These are phyloP conservation scores for Dichomitus squalens DNA, from an alignment of 1,284 basidiomycete species.

Conservation along the genomic window DNA sequence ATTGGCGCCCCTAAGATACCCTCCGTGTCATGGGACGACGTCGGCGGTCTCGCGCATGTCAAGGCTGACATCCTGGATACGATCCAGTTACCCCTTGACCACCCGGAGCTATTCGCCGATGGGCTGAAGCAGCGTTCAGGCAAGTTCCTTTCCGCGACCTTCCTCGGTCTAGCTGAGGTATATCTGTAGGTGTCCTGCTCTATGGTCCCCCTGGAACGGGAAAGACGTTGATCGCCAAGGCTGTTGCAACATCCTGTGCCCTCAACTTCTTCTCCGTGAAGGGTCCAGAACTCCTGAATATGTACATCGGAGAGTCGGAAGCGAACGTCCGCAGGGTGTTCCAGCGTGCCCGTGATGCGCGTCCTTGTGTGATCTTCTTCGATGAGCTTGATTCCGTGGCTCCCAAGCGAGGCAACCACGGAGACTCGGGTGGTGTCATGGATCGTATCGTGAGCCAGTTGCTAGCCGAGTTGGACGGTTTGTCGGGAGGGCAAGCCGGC, in stretches of 20 bases:
- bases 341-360: constrained; percentile 87
- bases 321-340: constrained; percentile 94
- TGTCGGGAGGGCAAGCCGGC: constrained; percentile 63
- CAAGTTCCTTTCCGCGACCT: constrained; percentile 31
- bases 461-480: constrained; percentile 94
- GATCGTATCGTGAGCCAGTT: constrained; percentile 97
- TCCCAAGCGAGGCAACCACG: constrained; percentile 93
- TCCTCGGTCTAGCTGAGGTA: background rate
- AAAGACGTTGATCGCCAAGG: constrained; percentile 94
- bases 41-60: constrained; percentile 89
- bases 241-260: constrained; percentile 90
- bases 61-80: constrained; percentile 97
- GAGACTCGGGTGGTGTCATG: constrained; percentile 97
- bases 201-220: constrained; percentile 96
- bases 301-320: constrained; percentile 99
- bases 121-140: constrained; percentile 97
- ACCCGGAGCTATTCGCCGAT: constrained; percentile 91
- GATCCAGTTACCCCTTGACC: constrained; percentile 92
- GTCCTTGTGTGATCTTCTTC: constrained; percentile 95
- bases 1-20: constrained; percentile 98
- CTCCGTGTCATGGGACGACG: constrained; percentile 96
- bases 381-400: constrained; percentile 98
- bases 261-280: constrained; percentile 97
- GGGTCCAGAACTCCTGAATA: constrained; percentile 94
- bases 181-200: constrained; percentile 72